Evolutionary conservation across 345 rosid species (phyloP).

Genomic region (Hibiscus syriacus): DNA sequence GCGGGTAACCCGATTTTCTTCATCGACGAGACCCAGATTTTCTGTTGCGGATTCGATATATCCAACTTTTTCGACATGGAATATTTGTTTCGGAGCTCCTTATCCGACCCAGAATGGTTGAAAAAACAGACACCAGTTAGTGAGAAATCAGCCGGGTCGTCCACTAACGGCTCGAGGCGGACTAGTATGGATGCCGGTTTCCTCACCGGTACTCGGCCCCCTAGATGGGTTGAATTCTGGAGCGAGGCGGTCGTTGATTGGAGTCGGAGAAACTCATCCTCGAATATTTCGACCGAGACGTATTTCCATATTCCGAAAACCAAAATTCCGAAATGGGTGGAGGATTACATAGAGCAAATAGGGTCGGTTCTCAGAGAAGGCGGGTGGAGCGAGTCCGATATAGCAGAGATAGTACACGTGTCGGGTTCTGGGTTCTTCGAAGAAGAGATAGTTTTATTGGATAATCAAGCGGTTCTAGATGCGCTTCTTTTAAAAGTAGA

Average conservation of each 20-base stretch:
- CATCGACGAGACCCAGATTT: slow-evolving; percentile 78
- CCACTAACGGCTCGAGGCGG: slow-evolving; percentile 46
- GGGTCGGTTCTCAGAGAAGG: slow-evolving; percentile 80
- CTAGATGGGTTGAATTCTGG: slow-evolving; percentile 99
- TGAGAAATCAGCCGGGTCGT: slow-evolving; percentile 50
- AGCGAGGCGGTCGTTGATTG: slow-evolving; percentile 83
- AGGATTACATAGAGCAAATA: slow-evolving; percentile 55
- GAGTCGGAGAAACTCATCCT: slow-evolving; percentile 55
- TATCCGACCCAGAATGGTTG: slow-evolving; percentile 33
- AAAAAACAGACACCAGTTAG: slow-evolving; percentile 56
- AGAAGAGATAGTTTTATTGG: slow-evolving; percentile 68
- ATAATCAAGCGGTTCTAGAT: slow-evolving; percentile 73
- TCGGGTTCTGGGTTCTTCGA: slow-evolving; percentile 85
- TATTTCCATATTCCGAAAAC: slow-evolving; percentile 60
- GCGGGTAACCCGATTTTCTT: slow-evolving; percentile 98
- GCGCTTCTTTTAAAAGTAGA: slow-evolving; percentile 81
- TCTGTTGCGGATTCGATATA: slow-evolving; percentile 96
- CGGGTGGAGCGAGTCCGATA: slow-evolving; percentile 87
- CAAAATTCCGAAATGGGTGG: slow-evolving; percentile 75
- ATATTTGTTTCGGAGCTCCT: slow-evolving; percentile 51
- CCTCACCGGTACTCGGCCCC: slow-evolving; percentile 38
- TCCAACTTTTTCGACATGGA: slow-evolving; percentile 89
- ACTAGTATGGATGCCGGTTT: slow-evolving; percentile 53
- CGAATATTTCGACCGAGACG: slow-evolving; percentile 69
- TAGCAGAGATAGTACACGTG: slow-evolving; percentile 60